Base-by-base conservation (phyloP, 306 rosid species). In the Inga leiocalycina region DNA sequence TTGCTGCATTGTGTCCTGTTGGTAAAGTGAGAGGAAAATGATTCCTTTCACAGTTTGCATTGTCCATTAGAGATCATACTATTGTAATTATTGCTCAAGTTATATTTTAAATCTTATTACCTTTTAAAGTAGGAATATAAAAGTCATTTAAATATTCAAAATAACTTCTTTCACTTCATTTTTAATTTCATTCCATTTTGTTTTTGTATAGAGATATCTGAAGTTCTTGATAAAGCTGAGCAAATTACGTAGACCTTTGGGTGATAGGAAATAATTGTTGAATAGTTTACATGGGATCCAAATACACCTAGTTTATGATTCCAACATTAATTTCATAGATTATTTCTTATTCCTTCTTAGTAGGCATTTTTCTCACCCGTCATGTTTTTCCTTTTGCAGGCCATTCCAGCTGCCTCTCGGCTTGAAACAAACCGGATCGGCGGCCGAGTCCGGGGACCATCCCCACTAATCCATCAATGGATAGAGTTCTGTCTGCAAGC, bases 401-500 rank as follows among this genome's bases (percentile, higher is more conserved):
- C 93, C 75, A 91, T 89, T 83, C 98, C 99, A 41, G 93, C 98
- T 37, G 87, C 92, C 69, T 81, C 97, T 67, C 75, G 78, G 78
- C 83, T 93, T 76, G 87, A 92, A 84, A 81, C 98, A 11, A 82
- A 78, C 62, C 79, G 35, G 86, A 86, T 93, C 19, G 99, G 98
- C 44, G 96, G 99, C 13, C 89, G 96, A 48, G 62, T 91, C 49
- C 89, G 97, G 86, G 99, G 98, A 65, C 96, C 99, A 2, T 93
- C 99, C 65, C 99, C 98, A 7, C 82, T 93, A 79, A 79, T 92
- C 56, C 92, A 91, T 88, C 98, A 95, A 76, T 95, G 99, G 99
- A 86, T 91, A 69, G 99, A 95, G 81, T 95, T 95, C 85, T 95
- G 99, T 89, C 89, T 95, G 89, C 99, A 93, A 88, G 78, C 92